A percentile compares a stretch with the other conserved stretches of the same genome.
Evolutionary conservation across 1,139 yeast species (phyloP).

Genomic region (Tardiomyces depauwii): DNA sequence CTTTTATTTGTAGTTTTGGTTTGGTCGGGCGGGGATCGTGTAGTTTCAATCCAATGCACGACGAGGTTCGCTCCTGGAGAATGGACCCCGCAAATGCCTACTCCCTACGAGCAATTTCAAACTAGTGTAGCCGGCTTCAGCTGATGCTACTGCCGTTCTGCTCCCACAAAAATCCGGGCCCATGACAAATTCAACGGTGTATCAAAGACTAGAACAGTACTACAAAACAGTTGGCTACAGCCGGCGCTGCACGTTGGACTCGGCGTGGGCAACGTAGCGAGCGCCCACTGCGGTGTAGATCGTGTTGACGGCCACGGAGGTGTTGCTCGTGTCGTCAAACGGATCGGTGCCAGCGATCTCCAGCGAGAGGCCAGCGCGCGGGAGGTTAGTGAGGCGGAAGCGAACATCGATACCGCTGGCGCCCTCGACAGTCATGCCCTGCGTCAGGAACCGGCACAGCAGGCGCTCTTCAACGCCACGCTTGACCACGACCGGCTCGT

Average conservation of each 20-base stretch:
- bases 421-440: constrained; percentile 21
- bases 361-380: constrained; percentile 1
- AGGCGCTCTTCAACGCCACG: constrained; percentile 52
- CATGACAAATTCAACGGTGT: no score
- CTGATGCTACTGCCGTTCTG: no score
- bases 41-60: no score
- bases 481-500: constrained; percentile 43
- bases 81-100: no score
- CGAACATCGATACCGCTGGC: constrained; percentile 21
- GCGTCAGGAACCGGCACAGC: constrained; percentile 29
- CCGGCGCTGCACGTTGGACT: constrained; percentile 13
- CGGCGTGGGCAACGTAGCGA: constrained; percentile 12
- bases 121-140: no score
- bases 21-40: no score
- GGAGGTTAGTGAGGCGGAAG: constrained; percentile 10
- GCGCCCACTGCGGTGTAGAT: neutral
- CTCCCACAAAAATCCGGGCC: no score
- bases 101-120: no score
- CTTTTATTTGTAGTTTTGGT: no score
- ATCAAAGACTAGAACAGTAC: no score
- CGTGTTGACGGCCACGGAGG: neutral
- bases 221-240: constrained; percentile 3
- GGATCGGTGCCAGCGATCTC: neutral
- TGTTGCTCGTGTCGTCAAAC: neutral
- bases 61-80: no score